Percentiles rank a stretch among this genome's conserved stretches.
phyloP scores from a whole-genome alignment of 495 filamentous ascomycete species.

The Penicillium bovifimosum region DNA sequence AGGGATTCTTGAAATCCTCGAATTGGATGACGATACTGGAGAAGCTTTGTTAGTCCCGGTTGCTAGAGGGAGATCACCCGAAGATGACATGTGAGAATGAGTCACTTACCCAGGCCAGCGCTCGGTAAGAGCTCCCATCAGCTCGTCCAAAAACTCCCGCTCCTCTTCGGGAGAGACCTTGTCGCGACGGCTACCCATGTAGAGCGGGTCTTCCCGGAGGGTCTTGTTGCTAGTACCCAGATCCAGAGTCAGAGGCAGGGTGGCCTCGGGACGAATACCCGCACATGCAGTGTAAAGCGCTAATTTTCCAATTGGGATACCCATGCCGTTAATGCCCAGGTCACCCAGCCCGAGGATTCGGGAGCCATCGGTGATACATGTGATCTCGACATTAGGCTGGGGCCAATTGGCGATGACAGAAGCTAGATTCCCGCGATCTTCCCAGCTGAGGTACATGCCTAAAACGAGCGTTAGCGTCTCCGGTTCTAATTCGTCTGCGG shows the following conservation, averaged over 20 bases:
- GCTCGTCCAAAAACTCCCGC: slow-evolving; percentile 91
- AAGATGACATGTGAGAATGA: slow-evolving; percentile 9
- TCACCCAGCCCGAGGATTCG: slow-evolving; percentile 94
- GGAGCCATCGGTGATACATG: slow-evolving; percentile 94
- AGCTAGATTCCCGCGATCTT: slow-evolving; percentile 76
- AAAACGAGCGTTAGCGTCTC: slow-evolving; percentile 20
- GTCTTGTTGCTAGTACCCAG: slow-evolving; percentile 86
- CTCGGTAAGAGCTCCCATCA: slow-evolving; percentile 88
- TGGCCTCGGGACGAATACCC: slow-evolving; percentile 87
- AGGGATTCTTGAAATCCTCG: slow-evolving; percentile 98
- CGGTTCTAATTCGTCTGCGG: slow-evolving; percentile 23
- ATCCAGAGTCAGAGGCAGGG: slow-evolving; percentile 87
- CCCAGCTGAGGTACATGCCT: slow-evolving; percentile 85
- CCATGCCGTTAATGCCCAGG: slow-evolving; percentile 95
- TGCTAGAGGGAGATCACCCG: slow-evolving; percentile 11
- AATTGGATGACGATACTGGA: slow-evolving; percentile 89
- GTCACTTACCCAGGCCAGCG: slow-evolving; percentile 68
- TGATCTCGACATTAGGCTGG: slow-evolving; percentile 82
- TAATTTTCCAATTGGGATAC: slow-evolving; percentile 94
- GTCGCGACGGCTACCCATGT: slow-evolving; percentile 80
- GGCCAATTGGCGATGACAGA: slow-evolving; percentile 89
- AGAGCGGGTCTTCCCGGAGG: slow-evolving; percentile 85
- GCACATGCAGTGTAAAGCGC: slow-evolving; percentile 93
- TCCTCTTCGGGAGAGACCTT: slow-evolving; percentile 78
- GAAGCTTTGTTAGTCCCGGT: slow-evolving; percentile 18